These are phyloP conservation scores for Endogone sp. DNA, from an alignment of 192 early-diverging fungal genomes.

Conservation along the genomic window DNA sequence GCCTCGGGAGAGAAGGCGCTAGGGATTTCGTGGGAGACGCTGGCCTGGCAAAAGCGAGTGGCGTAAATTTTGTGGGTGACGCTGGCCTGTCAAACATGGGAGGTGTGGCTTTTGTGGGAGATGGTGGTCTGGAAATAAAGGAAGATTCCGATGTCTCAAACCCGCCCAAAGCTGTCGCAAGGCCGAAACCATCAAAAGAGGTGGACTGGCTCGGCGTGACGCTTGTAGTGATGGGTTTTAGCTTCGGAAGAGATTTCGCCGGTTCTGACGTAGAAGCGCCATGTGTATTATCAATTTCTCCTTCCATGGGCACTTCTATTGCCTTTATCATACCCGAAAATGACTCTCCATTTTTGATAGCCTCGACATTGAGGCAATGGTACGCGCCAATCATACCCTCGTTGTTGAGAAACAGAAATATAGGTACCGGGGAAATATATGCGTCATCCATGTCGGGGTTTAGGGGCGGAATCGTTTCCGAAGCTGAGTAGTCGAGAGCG, in stretches of 20 bases:
- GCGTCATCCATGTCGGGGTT: slow-evolving; percentile 47
- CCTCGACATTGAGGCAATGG: slow-evolving; percentile 53
- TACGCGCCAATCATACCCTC: slow-evolving; percentile 63
- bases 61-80: background rate
- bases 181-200: slow-evolving; percentile 8
- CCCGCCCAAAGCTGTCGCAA: background rate
- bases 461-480: slow-evolving; percentile 44
- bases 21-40: background rate
- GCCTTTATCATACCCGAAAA: slow-evolving; percentile 39
- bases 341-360: slow-evolving; percentile 32
- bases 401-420: slow-evolving; percentile 68
- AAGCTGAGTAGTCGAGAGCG: slow-evolving; percentile 69
- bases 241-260: background rate
- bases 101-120: background rate
- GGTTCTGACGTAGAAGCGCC: background rate
- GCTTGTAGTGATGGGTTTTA: background rate
- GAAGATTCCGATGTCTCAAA: background rate
- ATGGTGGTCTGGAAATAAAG: background rate
- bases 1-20: background rate
- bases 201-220: background rate
- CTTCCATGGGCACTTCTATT: background rate
- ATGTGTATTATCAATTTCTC: slow-evolving; percentile 2
- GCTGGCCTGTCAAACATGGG: background rate
- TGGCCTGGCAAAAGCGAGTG: background rate
- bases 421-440: slow-evolving; percentile 55